Percentiles rank a stretch among this genome's conserved stretches.
Evolutionary conservation across 1,139 yeast species (phyloP).

Genomic region (Pichia terricola): DNA sequence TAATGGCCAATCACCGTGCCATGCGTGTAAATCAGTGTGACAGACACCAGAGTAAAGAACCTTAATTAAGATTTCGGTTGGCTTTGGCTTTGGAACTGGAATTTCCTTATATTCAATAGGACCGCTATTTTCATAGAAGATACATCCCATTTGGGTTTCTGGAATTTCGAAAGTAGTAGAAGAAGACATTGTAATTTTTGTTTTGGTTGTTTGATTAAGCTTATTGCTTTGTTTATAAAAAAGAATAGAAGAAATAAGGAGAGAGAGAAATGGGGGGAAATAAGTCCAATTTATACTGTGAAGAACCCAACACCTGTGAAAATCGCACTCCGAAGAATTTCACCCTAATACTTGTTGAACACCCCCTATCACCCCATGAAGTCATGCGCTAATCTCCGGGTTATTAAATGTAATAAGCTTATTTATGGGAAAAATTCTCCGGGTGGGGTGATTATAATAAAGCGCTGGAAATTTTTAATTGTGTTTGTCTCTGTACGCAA

Average conservation of each 20-base stretch:
- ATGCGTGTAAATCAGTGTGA: slow-evolving; percentile 72
- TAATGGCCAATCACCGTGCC: slow-evolving; percentile 76
- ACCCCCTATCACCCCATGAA: too few species aligned
- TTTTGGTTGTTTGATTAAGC: background rate
- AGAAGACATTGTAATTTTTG: slow-evolving; percentile 1
- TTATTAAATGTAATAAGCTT: too few species aligned
- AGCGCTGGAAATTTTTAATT: too few species aligned
- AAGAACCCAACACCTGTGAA: too few species aligned
- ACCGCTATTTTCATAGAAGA: slow-evolving; percentile 38
- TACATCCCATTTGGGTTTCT: slow-evolving; percentile 35
- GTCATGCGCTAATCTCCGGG: too few species aligned
- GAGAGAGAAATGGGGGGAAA: background rate
- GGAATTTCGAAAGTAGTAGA: slow-evolving; percentile 25
- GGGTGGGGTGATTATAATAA: too few species aligned
- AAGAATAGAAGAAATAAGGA: background rate
- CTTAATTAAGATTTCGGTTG: slow-evolving; percentile 56
- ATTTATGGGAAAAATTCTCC: too few species aligned
- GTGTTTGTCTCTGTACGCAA: too few species aligned
- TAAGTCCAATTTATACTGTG: too few species aligned
- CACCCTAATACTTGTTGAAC: too few species aligned
- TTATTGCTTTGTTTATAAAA: too few species aligned
- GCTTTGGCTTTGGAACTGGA: slow-evolving; percentile 59
- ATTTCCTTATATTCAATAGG: slow-evolving; percentile 48
- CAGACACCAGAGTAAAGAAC: slow-evolving; percentile 71
- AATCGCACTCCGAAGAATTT: too few species aligned